Evolutionary conservation across 345 rosid species (phyloP).

Genomic region (Rhodamnia rubescens): DNA sequence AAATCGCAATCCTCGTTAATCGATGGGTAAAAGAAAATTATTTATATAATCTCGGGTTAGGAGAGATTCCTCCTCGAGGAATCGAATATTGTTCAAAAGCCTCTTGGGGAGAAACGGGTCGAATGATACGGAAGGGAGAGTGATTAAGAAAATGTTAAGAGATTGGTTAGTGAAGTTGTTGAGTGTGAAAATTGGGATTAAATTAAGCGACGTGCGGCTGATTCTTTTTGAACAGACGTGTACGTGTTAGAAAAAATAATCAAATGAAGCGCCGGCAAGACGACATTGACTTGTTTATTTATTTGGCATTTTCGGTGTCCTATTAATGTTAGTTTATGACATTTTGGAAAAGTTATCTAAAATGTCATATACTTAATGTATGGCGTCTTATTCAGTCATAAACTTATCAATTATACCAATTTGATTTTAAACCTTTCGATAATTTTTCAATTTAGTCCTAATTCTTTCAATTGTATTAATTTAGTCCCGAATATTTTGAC

Average conservation of each 20-base stretch:
- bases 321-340: not conserved
- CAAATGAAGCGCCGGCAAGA: not conserved
- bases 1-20: accelerated
- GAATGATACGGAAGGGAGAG: not conserved
- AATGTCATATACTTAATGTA: too few species aligned
- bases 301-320: not conserved
- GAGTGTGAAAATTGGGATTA: not conserved
- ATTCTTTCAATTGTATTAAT: too few species aligned
- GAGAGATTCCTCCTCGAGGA: not conserved
- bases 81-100: not conserved
- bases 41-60: not conserved
- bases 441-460: too few species aligned
- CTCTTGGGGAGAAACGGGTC: not conserved
- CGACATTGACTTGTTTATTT: not conserved
- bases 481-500: too few species aligned
- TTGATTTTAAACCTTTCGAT: too few species aligned
- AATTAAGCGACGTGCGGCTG: not conserved
- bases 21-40: not conserved
- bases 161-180: not conserved
- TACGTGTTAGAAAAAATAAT: not conserved
- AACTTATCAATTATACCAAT: too few species aligned
- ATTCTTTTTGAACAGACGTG: not conserved
- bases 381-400: too few species aligned
- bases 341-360: not conserved
- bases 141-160: not conserved